Evolutionary conservation across 1,284 basidiomycete species (phyloP), one percentile per base, ranked within the genome.

Genomic region (Austroboletus niveus): DNA sequence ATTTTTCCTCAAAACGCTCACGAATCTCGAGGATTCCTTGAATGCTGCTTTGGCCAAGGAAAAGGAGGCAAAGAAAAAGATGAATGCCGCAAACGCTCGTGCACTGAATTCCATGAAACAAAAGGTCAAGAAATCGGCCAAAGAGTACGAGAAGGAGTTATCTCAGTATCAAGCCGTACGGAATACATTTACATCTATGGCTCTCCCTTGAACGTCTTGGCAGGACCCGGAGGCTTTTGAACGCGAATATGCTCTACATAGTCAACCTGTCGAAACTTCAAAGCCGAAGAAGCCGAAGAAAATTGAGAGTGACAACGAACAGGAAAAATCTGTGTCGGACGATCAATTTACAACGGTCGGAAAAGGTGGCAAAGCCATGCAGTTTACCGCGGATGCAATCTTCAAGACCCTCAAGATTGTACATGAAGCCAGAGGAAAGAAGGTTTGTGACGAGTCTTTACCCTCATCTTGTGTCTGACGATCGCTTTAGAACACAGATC

Each of bases 41-140:
- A 89, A 82, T 60, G 75, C 74, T 36, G 86, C 93, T 4, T 72
- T 92, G 42, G 79, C 87, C 24, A 89, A 89, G 66, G 94, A 96
- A 71, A 96, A 96, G 72, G 85, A 94, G 57, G 82, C 90, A 4
- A 87, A 88, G 73, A 98, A 98, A 76, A 99, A 98, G 78, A 94
- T 97, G 89, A 96, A 96, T 62, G 92, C 94, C 1, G 89, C 83
- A 57, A 96, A 96, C 67, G 91, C 94, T 45, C 94, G 93, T 68
- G 94, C 94, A 1, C 80, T 98, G 63, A 98, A 94, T 60, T 89
- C 89, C 27, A 93, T 98, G 85, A 98, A 95, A 75, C 95, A 98
- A 74, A 98, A 96, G 70, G 79, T 98, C 56, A 95, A 92, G 74
- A 98, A 96, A 76, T 81, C 88, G 31, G 66, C 78, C 55, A 97